phyloP scores from a whole-genome alignment of 2,329 filamentous ascomycete genomes.

The Sporothrix brasiliensis region DNA sequence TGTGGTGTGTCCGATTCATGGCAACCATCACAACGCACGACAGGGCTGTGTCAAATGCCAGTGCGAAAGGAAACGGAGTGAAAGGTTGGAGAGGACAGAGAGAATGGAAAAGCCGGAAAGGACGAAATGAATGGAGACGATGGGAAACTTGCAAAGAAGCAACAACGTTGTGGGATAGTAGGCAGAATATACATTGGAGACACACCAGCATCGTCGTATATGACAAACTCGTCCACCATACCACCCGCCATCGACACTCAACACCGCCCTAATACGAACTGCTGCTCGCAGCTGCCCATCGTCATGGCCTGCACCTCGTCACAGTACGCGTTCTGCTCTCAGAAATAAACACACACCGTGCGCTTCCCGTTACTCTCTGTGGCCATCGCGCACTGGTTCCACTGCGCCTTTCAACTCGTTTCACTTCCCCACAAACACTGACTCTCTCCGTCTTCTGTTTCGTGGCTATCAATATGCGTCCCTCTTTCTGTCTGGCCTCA shows the following conservation, averaged over 20 bases:
- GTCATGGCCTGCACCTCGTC: slow-evolving; percentile 20
- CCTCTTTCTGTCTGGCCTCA: neutral
- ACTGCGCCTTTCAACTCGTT: neutral
- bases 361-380: too few species aligned
- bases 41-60: slow-evolving; percentile 6
- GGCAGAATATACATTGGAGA: too few species aligned
- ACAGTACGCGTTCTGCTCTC: slow-evolving; percentile 24
- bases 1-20: neutral
- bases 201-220: too few species aligned
- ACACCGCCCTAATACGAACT: neutral
- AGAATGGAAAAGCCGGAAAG: neutral
- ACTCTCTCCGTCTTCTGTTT: neutral
- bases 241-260: neutral
- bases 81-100: neutral
- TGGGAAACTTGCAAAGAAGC: too few species aligned
- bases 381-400: neutral
- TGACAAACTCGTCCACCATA: neutral
- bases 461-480: slow-evolving; percentile 9
- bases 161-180: too few species aligned
- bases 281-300: neutral
- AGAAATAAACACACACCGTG: neutral
- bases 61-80: neutral
- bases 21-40: neutral
- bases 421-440: neutral
- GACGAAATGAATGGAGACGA: neutral